These are phyloP conservation scores for Osmanthus fragrans DNA, from an alignment of 257 asterid genomes.

Conservation along the genomic window DNA sequence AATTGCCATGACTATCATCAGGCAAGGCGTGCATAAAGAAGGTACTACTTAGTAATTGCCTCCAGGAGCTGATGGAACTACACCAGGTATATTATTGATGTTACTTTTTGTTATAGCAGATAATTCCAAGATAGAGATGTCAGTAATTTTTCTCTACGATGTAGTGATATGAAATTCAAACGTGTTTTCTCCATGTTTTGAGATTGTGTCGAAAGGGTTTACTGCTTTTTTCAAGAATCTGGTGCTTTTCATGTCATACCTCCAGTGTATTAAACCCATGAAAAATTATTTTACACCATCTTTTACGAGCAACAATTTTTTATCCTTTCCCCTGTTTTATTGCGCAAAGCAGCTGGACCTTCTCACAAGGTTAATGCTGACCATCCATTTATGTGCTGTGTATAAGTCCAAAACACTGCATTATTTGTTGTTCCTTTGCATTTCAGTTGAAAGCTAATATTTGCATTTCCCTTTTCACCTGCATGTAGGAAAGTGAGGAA, in stretches of 20 bases:
- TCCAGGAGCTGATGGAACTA: conserved; percentile 98
- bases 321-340: background rate
- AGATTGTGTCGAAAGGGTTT: background rate
- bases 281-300: background rate
- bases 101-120: conserved; percentile 7
- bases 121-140: background rate
- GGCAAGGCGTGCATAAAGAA: conserved; percentile 99
- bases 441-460: conserved; percentile 23
- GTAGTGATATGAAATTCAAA: background rate
- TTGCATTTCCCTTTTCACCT: conserved; percentile 23
- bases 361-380: background rate
- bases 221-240: background rate
- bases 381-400: background rate
- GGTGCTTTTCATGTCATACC: background rate
- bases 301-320: background rate
- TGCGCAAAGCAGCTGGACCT: conserved; percentile 13
- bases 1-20: conserved; percentile 34
- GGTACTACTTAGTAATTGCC: conserved; percentile 95
- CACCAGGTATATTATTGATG: conserved; percentile 73
- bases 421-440: conserved; percentile 10
- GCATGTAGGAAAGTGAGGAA: conserved; percentile 93
- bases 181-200: background rate
- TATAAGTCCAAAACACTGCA: background rate
- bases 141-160: background rate
- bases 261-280: background rate